A percentile compares a stretch with the other conserved stretches of the same genome.
phyloP scores from a whole-genome alignment of 768 basidiomycete species.

The Antrodiella citrinella region DNA sequence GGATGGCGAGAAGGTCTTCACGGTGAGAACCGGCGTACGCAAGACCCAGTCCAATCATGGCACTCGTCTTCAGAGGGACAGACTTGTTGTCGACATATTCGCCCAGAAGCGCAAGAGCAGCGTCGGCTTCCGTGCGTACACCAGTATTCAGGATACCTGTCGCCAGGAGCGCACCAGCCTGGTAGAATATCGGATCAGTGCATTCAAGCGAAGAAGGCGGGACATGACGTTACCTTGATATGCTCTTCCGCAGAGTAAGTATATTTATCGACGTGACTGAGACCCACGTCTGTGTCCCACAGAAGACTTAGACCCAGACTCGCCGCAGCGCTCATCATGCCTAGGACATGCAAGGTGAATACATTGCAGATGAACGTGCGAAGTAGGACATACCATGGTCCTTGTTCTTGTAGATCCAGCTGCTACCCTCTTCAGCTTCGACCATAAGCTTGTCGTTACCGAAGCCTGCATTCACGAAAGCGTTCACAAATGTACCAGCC shows the following conservation, averaged over 20 bases:
- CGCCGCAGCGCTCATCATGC: slow-evolving; percentile 95
- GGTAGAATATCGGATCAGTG: not conserved
- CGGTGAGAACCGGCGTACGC: slow-evolving; percentile 94
- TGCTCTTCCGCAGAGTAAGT: slow-evolving; percentile 93
- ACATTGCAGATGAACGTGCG: not conserved
- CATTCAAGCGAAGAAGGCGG: not conserved
- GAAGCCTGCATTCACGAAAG: slow-evolving; percentile 97
- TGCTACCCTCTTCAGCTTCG: slow-evolving; percentile 89
- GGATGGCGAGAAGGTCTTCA: slow-evolving; percentile 67
- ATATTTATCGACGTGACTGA: slow-evolving; percentile 95
- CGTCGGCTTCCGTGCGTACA: slow-evolving; percentile 88
- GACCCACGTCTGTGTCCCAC: slow-evolving; percentile 94
- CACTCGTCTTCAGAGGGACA: slow-evolving; percentile 72
- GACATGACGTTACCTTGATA: slow-evolving; percentile 59
- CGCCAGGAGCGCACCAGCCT: slow-evolving; percentile 91
- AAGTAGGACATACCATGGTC: slow-evolving; percentile 64
- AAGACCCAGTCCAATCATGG: slow-evolving; percentile 88
- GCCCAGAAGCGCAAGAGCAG: slow-evolving; percentile 81
- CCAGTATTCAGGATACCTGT: slow-evolving; percentile 88
- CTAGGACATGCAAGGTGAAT: slow-evolving; percentile 29
- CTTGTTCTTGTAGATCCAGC: slow-evolving; percentile 99
- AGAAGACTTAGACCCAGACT: slow-evolving; percentile 87
- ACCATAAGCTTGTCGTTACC: slow-evolving; percentile 99
- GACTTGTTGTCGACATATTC: slow-evolving; percentile 89
- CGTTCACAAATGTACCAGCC: slow-evolving; percentile 96